A percentile compares a stretch with the other conserved stretches of the same genome.
Conservation (phyloP, 83 land plant genomes). For the Larix sibirica region DNA sequence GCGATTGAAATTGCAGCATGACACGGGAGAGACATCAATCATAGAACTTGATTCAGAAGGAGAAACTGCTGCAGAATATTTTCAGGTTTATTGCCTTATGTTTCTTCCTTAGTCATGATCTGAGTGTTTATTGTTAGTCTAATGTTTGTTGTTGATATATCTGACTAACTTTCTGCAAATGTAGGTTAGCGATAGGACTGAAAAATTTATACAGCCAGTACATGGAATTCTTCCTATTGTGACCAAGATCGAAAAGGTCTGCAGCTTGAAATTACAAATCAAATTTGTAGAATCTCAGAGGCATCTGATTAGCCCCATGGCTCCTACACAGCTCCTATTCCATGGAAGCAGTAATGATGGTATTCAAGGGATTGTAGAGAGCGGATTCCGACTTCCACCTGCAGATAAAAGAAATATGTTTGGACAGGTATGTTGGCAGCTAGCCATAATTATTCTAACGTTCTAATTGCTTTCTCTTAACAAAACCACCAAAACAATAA, state of each 20-base stretch:
- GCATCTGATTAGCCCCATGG: neutral
- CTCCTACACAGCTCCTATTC: neutral
- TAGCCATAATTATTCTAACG: no score
- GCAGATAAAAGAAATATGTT: neutral
- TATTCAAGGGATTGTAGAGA: neutral
- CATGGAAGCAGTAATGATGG: constrained; percentile 5
- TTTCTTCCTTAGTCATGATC: neutral
- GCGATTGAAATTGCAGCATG: neutral
- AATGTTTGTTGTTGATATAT: no score
- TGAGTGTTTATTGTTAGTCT: neutral
- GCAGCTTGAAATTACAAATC: neutral
- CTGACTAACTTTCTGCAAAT: neutral
- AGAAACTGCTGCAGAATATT: neutral
- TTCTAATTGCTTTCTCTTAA: no score
- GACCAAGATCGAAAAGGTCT: neutral
- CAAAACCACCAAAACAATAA: no score
- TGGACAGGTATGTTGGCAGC: neutral
- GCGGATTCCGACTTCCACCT: neutral
- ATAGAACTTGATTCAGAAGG: neutral
- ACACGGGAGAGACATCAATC: neutral
- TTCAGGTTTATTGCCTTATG: neutral
- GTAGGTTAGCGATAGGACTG: neutral
- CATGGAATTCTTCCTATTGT: constrained; percentile 9
- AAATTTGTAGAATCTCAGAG: constrained; percentile 5
- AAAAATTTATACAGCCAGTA: neutral